Conservation (phyloP, 2,329 filamentous ascomycete species). For the Colletotrichum gigasporum region DNA sequence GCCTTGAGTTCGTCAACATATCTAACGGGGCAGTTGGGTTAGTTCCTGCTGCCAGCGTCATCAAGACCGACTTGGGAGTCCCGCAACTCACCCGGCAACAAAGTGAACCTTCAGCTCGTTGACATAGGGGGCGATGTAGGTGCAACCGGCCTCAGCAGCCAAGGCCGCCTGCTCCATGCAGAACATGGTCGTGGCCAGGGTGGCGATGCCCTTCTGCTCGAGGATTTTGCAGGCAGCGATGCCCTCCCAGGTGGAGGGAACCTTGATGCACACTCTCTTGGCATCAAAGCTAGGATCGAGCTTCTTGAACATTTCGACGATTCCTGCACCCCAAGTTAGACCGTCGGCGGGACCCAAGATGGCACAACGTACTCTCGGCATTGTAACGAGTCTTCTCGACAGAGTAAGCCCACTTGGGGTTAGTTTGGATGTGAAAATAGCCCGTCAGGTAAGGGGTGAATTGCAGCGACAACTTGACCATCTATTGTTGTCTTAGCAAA, state of each 20-base stretch:
- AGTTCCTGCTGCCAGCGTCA: no score
- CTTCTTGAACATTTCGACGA: conserved; percentile 56
- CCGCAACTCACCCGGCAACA: conserved; percentile 53
- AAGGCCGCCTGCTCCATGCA: conserved; percentile 67
- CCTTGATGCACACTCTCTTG: conserved; percentile 68
- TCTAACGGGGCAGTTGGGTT: no score
- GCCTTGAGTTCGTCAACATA: conserved; percentile 59
- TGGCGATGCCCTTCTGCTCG: conserved; percentile 62
- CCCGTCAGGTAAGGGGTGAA: conserved; percentile 60
- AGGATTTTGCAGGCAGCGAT: conserved; percentile 66
- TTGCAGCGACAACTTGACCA: conserved; percentile 62
- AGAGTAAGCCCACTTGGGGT: conserved; percentile 64
- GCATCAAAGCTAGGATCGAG: conserved; percentile 54
- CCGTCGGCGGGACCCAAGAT: neutral
- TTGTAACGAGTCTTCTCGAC: conserved; percentile 58
- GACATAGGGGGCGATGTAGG: conserved; percentile 73
- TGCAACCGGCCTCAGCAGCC: conserved; percentile 65
- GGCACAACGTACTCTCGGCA: conserved; percentile 53
- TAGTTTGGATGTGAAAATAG: conserved; percentile 67
- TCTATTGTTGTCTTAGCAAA: conserved; percentile 46
- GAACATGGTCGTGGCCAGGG: conserved; percentile 71
- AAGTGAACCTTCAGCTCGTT: conserved; percentile 73
- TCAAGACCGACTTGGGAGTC: no score
- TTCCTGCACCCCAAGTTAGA: conserved; percentile 49
- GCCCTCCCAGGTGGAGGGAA: conserved; percentile 71